These are phyloP conservation scores for Simplicillium aogashimaense DNA, from an alignment of 2,329 filamentous ascomycete genomes.

Conservation along the genomic window DNA sequence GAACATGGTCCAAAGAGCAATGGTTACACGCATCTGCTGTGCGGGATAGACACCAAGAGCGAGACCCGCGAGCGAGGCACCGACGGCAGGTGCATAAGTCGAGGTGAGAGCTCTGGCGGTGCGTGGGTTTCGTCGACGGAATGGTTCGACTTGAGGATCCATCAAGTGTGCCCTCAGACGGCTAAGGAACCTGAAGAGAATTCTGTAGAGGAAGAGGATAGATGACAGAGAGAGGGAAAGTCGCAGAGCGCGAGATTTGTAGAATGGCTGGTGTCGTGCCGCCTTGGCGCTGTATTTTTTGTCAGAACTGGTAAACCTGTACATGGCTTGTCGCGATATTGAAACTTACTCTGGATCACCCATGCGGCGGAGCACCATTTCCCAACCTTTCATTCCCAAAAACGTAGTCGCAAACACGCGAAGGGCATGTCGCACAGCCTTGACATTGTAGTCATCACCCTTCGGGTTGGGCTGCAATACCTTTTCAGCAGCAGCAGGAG, in stretches of 20 bases:
- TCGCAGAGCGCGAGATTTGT: conserved; percentile 61
- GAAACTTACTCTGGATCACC: conserved; percentile 34
- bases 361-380: conserved; percentile 38
- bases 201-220: conserved; percentile 78
- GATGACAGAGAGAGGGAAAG: conserved; percentile 75
- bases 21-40: conserved; percentile 58
- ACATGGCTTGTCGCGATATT: neutral
- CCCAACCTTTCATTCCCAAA: conserved; percentile 53
- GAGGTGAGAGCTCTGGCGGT: conserved; percentile 70
- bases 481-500: conserved; percentile 42
- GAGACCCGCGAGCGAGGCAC: conserved; percentile 77
- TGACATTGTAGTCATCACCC: conserved; percentile 58
- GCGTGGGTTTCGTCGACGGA: conserved; percentile 72
- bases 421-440: conserved; percentile 60
- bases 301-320: too few species aligned
- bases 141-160: conserved; percentile 68
- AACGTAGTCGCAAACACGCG: conserved; percentile 59
- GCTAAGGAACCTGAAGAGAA: conserved; percentile 83
- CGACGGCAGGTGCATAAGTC: conserved; percentile 76
- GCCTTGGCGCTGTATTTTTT: conserved; percentile 5
- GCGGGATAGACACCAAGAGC: conserved; percentile 67
- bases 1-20: conserved; percentile 74
- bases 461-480: conserved; percentile 21
- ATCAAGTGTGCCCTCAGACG: conserved; percentile 71
- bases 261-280: conserved; percentile 39